phyloP scores from a whole-genome alignment of 2,329 filamentous ascomycete genomes.

The Endoconidiophora laricicola region DNA sequence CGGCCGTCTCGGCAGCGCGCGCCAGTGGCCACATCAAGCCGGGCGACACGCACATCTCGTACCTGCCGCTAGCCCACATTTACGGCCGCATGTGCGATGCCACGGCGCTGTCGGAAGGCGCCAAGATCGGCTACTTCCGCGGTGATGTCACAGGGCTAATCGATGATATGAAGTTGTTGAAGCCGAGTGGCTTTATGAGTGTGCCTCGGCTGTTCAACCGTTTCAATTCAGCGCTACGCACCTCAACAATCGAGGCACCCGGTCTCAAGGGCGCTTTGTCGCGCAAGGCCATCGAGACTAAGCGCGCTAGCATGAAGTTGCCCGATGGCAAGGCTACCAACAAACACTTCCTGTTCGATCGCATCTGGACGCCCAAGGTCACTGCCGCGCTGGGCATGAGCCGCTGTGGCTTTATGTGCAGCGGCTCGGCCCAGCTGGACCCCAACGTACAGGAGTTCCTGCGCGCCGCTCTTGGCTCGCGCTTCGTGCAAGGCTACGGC shows the following conservation, averaged over 20 bases:
- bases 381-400: slow-evolving; percentile 68
- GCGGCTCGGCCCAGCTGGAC: slow-evolving; percentile 80
- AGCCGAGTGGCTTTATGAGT: slow-evolving; percentile 68
- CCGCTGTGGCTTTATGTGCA: slow-evolving; percentile 55
- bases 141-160: slow-evolving; percentile 74
- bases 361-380: slow-evolving; percentile 84
- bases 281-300: slow-evolving; percentile 60
- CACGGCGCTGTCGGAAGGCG: slow-evolving; percentile 51
- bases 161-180: slow-evolving; percentile 78
- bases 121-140: slow-evolving; percentile 78
- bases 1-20: slow-evolving; percentile 48
- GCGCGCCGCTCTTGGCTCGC: slow-evolving; percentile 61
- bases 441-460: slow-evolving; percentile 79
- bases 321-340: slow-evolving; percentile 59
- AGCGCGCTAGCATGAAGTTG: slow-evolving; percentile 61
- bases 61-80: slow-evolving; percentile 87
- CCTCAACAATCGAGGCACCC: slow-evolving; percentile 58
- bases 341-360: slow-evolving; percentile 62
- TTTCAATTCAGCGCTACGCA: slow-evolving; percentile 69
- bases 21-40: slow-evolving; percentile 32
- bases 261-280: slow-evolving; percentile 72
- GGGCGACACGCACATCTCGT: slow-evolving; percentile 58
- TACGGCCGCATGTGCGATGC: slow-evolving; percentile 78
- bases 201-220: slow-evolving; percentile 87
- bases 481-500: slow-evolving; percentile 77